A percentile compares a stretch with the other conserved stretches of the same genome.
These are phyloP conservation scores for Kluyveromyces dobzhanskii DNA, from an alignment of 805 yeast genomes.

Conservation along the genomic window DNA sequence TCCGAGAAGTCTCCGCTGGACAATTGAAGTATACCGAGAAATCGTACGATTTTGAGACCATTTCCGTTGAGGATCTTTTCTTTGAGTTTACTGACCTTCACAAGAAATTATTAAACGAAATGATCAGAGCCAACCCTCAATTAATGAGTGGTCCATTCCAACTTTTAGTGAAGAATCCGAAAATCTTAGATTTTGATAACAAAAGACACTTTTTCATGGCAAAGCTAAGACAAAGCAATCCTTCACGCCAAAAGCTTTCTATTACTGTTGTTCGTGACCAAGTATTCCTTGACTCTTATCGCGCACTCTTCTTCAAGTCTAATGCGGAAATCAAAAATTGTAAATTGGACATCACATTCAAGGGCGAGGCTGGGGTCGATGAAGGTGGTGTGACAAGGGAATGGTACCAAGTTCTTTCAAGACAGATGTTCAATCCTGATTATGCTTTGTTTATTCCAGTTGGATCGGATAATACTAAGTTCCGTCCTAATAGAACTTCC, in stretches of 20 bases:
- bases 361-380: constrained; percentile 93
- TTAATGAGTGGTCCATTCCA: constrained; percentile 95
- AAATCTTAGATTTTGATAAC: constrained; percentile 89
- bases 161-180: constrained; percentile 78
- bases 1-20: constrained; percentile 41
- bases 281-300: constrained; percentile 84
- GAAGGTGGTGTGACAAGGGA: constrained; percentile 98
- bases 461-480: constrained; percentile 84
- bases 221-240: constrained; percentile 46
- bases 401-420: constrained; percentile 89
- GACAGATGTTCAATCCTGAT: constrained; percentile 95
- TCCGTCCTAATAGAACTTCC: constrained; percentile 90
- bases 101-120: constrained; percentile 76
- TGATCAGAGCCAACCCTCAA: constrained; percentile 86
- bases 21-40: constrained; percentile 50
- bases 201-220: constrained; percentile 80
- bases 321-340: constrained; percentile 65
- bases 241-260: constrained; percentile 40
- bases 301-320: constrained; percentile 70
- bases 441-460: constrained; percentile 89
- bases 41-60: constrained; percentile 58
- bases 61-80: constrained; percentile 71
- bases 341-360: constrained; percentile 71
- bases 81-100: constrained; percentile 85
- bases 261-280: constrained; percentile 78